Conservation (phyloP, 1,284 basidiomycete species). For the Cutaneotrichosporon cavernicola region DNA sequence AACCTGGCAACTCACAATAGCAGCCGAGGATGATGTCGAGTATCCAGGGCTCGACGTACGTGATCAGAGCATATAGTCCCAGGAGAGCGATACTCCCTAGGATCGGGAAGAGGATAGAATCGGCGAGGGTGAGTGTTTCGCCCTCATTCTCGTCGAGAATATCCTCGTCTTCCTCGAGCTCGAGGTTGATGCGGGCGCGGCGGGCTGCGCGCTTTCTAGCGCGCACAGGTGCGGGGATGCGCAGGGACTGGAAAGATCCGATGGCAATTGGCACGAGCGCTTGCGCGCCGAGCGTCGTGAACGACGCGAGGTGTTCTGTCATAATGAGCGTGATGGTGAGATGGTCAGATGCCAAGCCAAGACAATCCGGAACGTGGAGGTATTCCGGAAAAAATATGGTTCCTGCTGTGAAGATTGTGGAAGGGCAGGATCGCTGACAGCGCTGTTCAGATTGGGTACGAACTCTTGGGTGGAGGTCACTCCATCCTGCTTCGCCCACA, state of each 20-base stretch:
- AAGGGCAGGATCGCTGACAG: neutral
- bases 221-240: conserved; percentile 19
- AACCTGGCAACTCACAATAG: conserved; percentile 16
- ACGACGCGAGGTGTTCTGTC: conserved; percentile 30
- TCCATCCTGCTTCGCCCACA: neutral
- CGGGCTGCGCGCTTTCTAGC: conserved; percentile 14
- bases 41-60: conserved; percentile 76
- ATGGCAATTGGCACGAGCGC: conserved; percentile 50
- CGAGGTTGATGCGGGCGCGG: conserved; percentile 23
- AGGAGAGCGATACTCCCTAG: conserved; percentile 48
- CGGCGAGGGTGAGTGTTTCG: conserved; percentile 46
- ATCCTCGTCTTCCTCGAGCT: conserved; percentile 34
- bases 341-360: neutral
- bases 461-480: neutral
- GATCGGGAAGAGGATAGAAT: conserved; percentile 48
- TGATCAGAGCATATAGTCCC: conserved; percentile 42
- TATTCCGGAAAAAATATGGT: neutral
- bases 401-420: neutral
- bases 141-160: conserved; percentile 42
- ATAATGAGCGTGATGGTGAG: conserved; percentile 3
- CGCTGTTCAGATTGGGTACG: neutral
- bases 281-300: conserved; percentile 42
- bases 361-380: neutral
- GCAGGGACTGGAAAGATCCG: conserved; percentile 51
- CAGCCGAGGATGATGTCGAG: conserved; percentile 58